Evolutionary conservation across 2,329 filamentous ascomycete genomes (phyloP), one percentile per base, ranked within the genome.

Genomic region (Escovopsis sp.): DNA sequence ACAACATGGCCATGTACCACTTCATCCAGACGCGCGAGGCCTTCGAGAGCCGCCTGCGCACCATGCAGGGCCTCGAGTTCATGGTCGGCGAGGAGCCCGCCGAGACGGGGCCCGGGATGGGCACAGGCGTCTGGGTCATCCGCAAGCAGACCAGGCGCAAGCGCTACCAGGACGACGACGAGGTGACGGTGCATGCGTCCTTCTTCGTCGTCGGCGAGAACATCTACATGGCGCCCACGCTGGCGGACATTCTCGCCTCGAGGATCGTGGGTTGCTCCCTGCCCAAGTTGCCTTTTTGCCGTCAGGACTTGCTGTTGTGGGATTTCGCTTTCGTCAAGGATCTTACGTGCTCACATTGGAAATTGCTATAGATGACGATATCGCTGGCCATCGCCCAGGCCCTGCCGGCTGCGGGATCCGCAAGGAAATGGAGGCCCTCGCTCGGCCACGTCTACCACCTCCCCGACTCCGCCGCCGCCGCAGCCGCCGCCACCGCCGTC

Each of bases 81-180:
- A 67, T 79, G 39, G 75, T 82, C 40, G 74, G 74, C 32, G 72
- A 80, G 53, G 74, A 78, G 48, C 76, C 76, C 1, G 74, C 74
- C 25, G 75, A 80, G 57, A 76, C 70, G 51, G 72, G 67, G 0
- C 74, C 74, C 0, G 74, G 74, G n/a, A 76, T 73, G 34, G 77
- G 76, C 37, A 80, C 76, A 0, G 77, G 76, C 25, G 75, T 81
- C 8, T 82, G 77, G 77, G 73, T 81, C 25, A 79, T 82, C 50
- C 71, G 76, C 52, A 81, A 81, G 63, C 78, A 82, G 59, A 76
- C 70, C 24, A 64, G 78, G 39, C 66, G 71, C 45, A 78, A 79
- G 60, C 63, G 67, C 12, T 64, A 67, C 34, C 64, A 66, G 5
- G 62, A 66, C 12, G 71, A 75, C 24, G 75, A 79, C 48, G 74